Base-by-base conservation (phyloP, 805 yeast species). In the Blastobotrys attinorum region DNA sequence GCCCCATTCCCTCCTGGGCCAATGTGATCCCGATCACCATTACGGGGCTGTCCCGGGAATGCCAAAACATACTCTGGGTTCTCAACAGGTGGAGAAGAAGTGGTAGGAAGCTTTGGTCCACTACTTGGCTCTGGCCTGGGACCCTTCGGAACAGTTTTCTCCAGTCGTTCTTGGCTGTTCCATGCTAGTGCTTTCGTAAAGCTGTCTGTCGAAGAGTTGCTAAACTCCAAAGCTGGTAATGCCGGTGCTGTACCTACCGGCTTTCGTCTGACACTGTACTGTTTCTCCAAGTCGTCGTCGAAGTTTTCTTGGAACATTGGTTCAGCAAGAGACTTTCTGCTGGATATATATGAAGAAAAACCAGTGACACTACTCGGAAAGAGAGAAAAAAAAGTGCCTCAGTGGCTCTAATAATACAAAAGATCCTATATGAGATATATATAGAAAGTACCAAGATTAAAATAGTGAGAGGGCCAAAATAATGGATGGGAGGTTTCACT, bases 221-320 rank as follows among this genome's bases (percentile, higher is more conserved):
- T 17, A 13, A 22, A n/a, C 11, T 39, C 37, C n/a, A 42, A 27
- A 23, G 15, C 37, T 18, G 49, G 50, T 15, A 48, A 42, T 3
- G 37, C 32, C 5, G 50, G 48, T 5, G 44, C 50, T 10, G 52
- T 47, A 6, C 53, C 53, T 17, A 50, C 58, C 20, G 46, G 53
- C 40, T 48, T 42, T 41, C 48, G 31, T 31, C 21, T 40, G 32
- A 40, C 38, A n/a, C 29, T 25, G 11, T 25, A 11, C 29, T 11
- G 35, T 31, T 31, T 15, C 7, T 31, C 15, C 35, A 15, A n/a
- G 29, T 25, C 29, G 11, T 25, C 29, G 8, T 15, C 35, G 7
- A 31, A 31, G 35, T 31, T 15, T 16, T 31, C 35, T n/a, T 31
- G 35, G 35, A 31, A 31, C 35, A 31, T 31, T 6, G 10, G 7